Evolutionary conservation across 1,284 basidiomycete genomes (phyloP), one percentile per base, ranked within the genome.

Genomic region (Pterulicium gracile): DNA sequence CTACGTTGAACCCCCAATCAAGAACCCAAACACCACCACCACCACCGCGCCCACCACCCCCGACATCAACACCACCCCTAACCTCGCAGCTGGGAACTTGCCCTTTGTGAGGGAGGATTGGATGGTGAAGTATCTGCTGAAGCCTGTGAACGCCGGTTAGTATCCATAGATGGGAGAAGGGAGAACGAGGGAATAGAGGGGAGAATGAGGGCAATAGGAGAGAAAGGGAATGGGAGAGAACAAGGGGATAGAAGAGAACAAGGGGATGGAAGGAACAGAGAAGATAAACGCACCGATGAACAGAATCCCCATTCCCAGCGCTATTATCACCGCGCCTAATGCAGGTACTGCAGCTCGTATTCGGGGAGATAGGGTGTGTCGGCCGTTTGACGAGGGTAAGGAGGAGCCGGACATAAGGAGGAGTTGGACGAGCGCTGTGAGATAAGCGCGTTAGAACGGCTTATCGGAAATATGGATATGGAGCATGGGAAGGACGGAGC

Each of bases 81-180:
- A 24, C 5, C 76, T 68, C 13, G 77, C 73, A 4, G 72, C 68
- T 4, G 79, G 78, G 51, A 77, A 82, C 36, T 63, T 56, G 3
- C 77, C 76, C 22, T 64, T 57, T 0, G 69, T 67, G 24, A 82
- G 62, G 2, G 72, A 65, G 3, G 54, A 51, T 53, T 81, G 78
- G n/a, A 81, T 59, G 13, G 63, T 50, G 56, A 81, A 81, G 56
- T 77, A 81, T 4, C 79, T 68, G 13, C 55, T 54, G 13, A 72
- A 58, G 20, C 77, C 77, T 73, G 46, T 40, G 46, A 19, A 10
- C 12, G 18, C 27, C 27, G 10, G 7, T 13, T 17, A 17, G n/a
- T 39, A 18, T 39, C 19, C n/a, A 18, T 18, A 7, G 14, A 18
- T 27, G 39, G 4, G 14, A 27, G 24, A 13, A 34, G n/a, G 24